Conservation (phyloP, 768 basidiomycete genomes). For the Trametes punicea region DNA sequence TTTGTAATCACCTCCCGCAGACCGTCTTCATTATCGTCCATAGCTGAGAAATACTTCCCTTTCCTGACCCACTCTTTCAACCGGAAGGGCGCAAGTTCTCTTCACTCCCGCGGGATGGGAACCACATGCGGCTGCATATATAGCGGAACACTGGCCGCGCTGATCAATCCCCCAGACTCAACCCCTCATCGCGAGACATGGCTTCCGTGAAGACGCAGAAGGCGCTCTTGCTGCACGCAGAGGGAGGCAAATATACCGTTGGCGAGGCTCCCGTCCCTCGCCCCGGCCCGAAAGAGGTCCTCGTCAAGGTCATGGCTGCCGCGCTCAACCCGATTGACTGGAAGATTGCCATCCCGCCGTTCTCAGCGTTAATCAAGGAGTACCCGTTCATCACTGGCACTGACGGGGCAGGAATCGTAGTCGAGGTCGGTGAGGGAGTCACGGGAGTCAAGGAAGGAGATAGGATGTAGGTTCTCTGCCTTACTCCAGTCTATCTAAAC, state of each 20-base stretch:
- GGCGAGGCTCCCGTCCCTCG: neutral
- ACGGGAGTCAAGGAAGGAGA: slow-evolving; percentile 36
- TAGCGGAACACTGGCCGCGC: too few species aligned
- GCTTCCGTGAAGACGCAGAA: slow-evolving; percentile 11
- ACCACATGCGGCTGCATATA: neutral
- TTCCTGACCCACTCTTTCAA: too few species aligned
- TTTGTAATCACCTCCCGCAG: too few species aligned
- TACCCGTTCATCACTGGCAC: slow-evolving; percentile 39
- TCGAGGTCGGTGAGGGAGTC: slow-evolving; percentile 38
- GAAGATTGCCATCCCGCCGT: slow-evolving; percentile 28
- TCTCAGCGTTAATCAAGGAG: slow-evolving; percentile 30
- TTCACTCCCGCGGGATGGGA: too few species aligned
- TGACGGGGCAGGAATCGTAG: slow-evolving; percentile 39
- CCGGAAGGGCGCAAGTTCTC: too few species aligned
- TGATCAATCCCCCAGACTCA: too few species aligned
- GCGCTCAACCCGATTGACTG: slow-evolving; percentile 35
- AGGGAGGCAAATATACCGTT: neutral
- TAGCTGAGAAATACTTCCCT: too few species aligned
- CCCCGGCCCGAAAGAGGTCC: slow-evolving; percentile 26
- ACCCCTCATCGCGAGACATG: neutral
- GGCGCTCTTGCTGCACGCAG: slow-evolving; percentile 13
- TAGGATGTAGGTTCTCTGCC: slow-evolving; percentile 29
- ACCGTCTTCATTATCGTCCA: too few species aligned
- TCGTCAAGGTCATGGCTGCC: slow-evolving; percentile 29
- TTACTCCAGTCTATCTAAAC: too few species aligned